phyloP scores from a whole-genome alignment of 306 rosid species.

The Rosa persica region DNA sequence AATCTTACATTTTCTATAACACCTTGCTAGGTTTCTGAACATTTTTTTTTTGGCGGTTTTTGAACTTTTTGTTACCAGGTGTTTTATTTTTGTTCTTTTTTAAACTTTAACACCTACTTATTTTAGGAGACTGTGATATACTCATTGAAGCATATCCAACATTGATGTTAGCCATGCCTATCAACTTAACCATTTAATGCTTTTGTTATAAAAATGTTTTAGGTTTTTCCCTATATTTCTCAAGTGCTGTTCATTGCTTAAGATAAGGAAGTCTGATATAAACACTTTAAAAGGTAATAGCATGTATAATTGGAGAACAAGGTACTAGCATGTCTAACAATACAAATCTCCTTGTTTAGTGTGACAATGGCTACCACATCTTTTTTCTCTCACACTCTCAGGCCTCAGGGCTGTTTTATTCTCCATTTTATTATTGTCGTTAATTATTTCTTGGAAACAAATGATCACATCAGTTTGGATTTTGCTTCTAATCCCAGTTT shows the following conservation, averaged over 20 bases:
- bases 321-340: neutral
- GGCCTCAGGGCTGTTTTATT: neutral
- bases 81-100: neutral
- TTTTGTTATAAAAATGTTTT: neutral
- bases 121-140: neutral
- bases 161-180: neutral
- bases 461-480: neutral
- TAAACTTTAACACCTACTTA: neutral
- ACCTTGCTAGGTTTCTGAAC: neutral
- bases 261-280: neutral
- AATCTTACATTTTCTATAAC: neutral
- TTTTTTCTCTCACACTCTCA: neutral
- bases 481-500: constrained; percentile 10
- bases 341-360: neutral
- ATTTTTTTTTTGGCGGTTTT: neutral
- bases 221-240: neutral
- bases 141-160: neutral
- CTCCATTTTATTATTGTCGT: neutral
- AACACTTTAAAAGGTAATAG: neutral
- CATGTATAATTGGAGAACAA: neutral
- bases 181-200: neutral
- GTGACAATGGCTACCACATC: neutral
- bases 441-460: neutral
- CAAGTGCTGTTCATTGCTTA: neutral
- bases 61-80: neutral